Evolutionary conservation across 2,329 filamentous ascomycete species (phyloP).

Genomic region (Cladorrhinum sp.): DNA sequence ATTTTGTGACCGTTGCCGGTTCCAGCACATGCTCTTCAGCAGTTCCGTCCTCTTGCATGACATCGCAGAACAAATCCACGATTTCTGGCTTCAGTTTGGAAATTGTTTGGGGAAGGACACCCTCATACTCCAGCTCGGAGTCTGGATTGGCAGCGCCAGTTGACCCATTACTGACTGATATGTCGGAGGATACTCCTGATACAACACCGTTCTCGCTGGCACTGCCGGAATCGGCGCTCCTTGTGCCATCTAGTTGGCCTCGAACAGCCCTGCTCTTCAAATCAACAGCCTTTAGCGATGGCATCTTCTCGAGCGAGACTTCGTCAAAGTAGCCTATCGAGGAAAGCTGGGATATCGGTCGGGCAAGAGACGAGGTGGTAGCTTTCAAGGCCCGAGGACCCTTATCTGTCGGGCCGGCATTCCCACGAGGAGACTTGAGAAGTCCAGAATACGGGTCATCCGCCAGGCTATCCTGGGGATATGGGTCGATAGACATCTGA

Average conservation of each 20-base stretch:
- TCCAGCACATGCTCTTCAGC: constrained; percentile 48
- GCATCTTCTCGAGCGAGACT: constrained; percentile 35
- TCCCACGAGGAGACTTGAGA: constrained; percentile 31
- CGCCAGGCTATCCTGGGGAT: constrained; percentile 25
- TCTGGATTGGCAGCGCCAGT: constrained; percentile 20
- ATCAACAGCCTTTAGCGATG: constrained; percentile 29
- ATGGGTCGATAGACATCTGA: constrained; percentile 35
- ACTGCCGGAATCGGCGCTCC: constrained; percentile 23
- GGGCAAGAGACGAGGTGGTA: constrained; percentile 26
- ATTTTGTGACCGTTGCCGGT: constrained; percentile 35
- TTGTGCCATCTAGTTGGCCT: constrained; percentile 20
- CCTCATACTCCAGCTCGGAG: constrained; percentile 31
- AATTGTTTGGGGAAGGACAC: constrained; percentile 55
- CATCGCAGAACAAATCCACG: constrained; percentile 59
- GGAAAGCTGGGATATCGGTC: constrained; percentile 36
- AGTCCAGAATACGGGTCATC: constrained; percentile 33
- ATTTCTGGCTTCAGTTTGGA: constrained; percentile 52
- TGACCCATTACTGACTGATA: constrained; percentile 25
- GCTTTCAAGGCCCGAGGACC: constrained; percentile 25
- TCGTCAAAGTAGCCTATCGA: constrained; percentile 34
- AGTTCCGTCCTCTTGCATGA: constrained; percentile 55
- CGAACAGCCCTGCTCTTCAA: constrained; percentile 23
- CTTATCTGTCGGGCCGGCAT: constrained; percentile 22
- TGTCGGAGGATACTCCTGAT: constrained; percentile 23
- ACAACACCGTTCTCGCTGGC: constrained; percentile 18